A percentile compares a stretch with the other conserved stretches of the same genome.
phyloP scores from a whole-genome alignment of 176 grass and related monocot genomes.

The Ananas comosus region DNA sequence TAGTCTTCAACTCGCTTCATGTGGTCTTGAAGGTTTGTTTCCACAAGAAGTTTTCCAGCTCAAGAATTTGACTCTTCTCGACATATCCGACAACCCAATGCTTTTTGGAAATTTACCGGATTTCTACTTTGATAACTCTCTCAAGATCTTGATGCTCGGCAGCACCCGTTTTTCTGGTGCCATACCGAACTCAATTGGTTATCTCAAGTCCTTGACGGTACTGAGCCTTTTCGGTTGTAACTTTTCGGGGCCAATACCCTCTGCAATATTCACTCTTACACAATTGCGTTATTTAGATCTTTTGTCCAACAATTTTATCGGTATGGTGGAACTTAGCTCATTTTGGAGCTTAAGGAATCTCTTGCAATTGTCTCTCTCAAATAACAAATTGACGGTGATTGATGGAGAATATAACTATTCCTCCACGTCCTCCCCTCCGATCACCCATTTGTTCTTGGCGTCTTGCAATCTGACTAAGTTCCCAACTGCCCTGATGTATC shows the following conservation, averaged over 20 bases:
- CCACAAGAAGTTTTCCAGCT: conserved; percentile 14
- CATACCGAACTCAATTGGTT: neutral
- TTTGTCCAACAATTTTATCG: neutral
- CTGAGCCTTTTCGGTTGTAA: neutral
- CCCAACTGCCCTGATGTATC: too few relatives aligned
- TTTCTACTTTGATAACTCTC: too few relatives aligned
- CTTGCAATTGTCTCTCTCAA: too few relatives aligned
- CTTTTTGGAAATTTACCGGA: conserved; percentile 7
- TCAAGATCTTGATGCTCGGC: neutral
- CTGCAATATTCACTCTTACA: neutral
- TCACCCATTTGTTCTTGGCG: too few relatives aligned
- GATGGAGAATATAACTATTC: too few relatives aligned
- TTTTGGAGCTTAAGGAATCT: too few relatives aligned
- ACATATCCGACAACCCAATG: conserved; percentile 21
- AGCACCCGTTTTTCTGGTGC: neutral
- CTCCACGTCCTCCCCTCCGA: too few relatives aligned
- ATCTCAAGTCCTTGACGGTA: conserved; percentile 1
- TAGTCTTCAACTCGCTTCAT: neutral
- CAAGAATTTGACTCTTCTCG: conserved; percentile 14
- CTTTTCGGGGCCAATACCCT: conserved; percentile 6
- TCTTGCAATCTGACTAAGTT: too few relatives aligned
- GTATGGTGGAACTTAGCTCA: neutral
- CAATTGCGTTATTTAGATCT: conserved; percentile 8
- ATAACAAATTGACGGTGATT: too few relatives aligned
- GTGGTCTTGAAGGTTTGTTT: conserved; percentile 18